Evolutionary conservation across 768 basidiomycete species (phyloP).

Genomic region (Lactarius vividus): DNA sequence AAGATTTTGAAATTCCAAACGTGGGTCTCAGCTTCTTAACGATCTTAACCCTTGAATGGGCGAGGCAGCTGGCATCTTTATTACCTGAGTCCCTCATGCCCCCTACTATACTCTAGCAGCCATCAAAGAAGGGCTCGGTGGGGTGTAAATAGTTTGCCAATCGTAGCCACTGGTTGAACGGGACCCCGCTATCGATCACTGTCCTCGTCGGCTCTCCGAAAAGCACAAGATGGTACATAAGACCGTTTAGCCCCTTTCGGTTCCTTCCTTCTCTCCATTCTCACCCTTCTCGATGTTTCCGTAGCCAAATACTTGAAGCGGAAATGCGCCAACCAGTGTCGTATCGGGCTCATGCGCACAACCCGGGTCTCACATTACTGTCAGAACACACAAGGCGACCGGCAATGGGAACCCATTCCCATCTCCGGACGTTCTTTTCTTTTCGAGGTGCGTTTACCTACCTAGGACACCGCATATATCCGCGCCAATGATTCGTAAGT

Average conservation of each 20-base stretch:
- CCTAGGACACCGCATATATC: not conserved
- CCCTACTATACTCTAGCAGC: no score
- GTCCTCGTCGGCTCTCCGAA: not conserved
- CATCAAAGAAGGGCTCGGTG: no score
- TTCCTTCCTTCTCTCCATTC: constrained; percentile 36
- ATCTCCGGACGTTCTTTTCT: not conserved
- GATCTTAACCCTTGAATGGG: no score
- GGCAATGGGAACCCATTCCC: no score
- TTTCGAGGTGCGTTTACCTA: not conserved
- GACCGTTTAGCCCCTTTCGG: not conserved
- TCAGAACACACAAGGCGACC: no score
- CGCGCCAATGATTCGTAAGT: no score
- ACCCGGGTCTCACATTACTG: not conserved
- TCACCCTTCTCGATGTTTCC: constrained; percentile 89
- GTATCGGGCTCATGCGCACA: not conserved
- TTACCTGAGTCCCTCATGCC: no score
- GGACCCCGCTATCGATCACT: not conserved
- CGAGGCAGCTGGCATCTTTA: no score
- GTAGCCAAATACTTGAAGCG: constrained; percentile 67
- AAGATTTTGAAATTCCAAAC: no score
- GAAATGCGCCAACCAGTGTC: constrained; percentile 37
- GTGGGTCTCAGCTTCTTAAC: not conserved
- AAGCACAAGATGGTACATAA: not conserved
- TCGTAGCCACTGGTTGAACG: not conserved
- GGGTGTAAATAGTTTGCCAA: not conserved